A percentile compares a stretch with the other conserved stretches of the same genome.
These are phyloP conservation scores for Calamus simplicifolius DNA, from an alignment of 176 grass and related monocot species.

Conservation along the genomic window DNA sequence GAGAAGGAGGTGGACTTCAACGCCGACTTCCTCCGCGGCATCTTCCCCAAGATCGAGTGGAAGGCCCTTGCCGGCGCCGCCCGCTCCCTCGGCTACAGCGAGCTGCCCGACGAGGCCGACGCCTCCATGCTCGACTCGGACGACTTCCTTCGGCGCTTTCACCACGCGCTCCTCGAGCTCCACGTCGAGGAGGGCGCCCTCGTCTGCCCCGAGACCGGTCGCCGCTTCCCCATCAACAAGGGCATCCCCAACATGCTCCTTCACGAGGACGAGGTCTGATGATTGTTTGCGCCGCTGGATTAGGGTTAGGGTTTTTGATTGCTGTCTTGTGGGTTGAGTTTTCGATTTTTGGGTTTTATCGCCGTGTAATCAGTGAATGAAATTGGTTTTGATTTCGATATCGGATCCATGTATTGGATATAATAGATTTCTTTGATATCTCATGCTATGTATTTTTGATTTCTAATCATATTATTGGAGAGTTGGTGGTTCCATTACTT, in stretches of 20 bases:
- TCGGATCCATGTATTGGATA: no score
- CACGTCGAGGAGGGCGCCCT: constrained; percentile 79
- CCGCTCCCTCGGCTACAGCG: constrained; percentile 33
- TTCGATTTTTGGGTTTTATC: no score
- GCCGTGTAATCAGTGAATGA: no score
- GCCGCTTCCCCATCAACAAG: constrained; percentile 40
- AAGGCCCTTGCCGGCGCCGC: constrained; percentile 54
- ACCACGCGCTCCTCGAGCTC: constrained; percentile 84
- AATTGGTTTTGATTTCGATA: no score
- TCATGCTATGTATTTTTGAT: no score
- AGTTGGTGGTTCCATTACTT: no score
- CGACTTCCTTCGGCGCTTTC: constrained; percentile 63
- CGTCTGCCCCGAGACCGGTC: constrained; percentile 69
- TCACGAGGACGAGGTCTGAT: constrained; percentile 84
- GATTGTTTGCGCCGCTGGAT: no score
- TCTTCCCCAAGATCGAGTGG: constrained; percentile 94
- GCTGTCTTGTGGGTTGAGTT: no score
- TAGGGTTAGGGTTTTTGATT: no score
- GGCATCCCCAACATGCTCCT: constrained; percentile 99
- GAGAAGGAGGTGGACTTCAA: constrained; percentile 92
- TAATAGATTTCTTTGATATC: no score
- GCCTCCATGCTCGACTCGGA: constrained; percentile 25
- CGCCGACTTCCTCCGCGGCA: constrained; percentile 82
- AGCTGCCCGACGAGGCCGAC: constrained; percentile 32
- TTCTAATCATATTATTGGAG: no score